Conservation (phyloP, 139 green algal species). For the Chloropicon primus region DNA sequence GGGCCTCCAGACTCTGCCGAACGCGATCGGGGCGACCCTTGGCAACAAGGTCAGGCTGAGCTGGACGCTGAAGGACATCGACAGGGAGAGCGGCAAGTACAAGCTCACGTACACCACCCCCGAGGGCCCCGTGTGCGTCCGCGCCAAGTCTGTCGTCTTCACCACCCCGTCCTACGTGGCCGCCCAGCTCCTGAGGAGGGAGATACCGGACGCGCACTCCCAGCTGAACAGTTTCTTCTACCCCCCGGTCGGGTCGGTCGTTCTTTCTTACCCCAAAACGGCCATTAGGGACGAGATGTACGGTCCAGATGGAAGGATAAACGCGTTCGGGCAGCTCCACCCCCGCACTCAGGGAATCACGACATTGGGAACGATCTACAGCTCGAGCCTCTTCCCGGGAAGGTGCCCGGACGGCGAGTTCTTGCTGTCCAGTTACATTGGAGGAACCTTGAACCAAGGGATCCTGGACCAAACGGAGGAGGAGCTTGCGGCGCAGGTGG, state of each 20-base stretch:
- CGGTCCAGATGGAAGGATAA: slow-evolving; percentile 15
- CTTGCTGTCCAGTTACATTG: slow-evolving; percentile 95
- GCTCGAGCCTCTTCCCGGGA: slow-evolving; percentile 75
- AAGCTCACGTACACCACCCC: slow-evolving; percentile 46
- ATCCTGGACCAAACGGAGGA: slow-evolving; percentile 58
- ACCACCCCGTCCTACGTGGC: slow-evolving; percentile 82
- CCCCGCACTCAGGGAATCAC: slow-evolving; percentile 79
- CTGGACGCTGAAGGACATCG: slow-evolving; percentile 76
- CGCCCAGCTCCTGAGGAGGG: slow-evolving; percentile 49
- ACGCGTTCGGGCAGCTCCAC: slow-evolving; percentile 95
- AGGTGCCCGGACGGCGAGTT: slow-evolving; percentile 42
- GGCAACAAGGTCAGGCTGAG: slow-evolving; percentile 39
- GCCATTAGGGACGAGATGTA: slow-evolving; percentile 63
- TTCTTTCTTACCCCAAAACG: slow-evolving; percentile 42
- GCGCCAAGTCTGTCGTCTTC: slow-evolving; percentile 50
- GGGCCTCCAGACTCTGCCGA: slow-evolving; percentile 76
- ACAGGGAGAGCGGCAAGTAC: slow-evolving; percentile 34
- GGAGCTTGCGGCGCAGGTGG: slow-evolving; percentile 39
- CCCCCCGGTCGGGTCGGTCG: not conserved
- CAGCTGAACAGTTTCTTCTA: slow-evolving; percentile 49
- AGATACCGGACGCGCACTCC: slow-evolving; percentile 31
- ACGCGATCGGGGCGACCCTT: slow-evolving; percentile 69
- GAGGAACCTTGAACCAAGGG: slow-evolving; percentile 71
- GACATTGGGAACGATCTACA: slow-evolving; percentile 97
- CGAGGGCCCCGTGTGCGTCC: slow-evolving; percentile 37